Percentiles rank a stretch among this genome's conserved stretches.
These are phyloP conservation scores for Ophiocordyceps camponoti-rufipedis DNA, from an alignment of 2,329 filamentous ascomycete genomes.

Conservation along the genomic window DNA sequence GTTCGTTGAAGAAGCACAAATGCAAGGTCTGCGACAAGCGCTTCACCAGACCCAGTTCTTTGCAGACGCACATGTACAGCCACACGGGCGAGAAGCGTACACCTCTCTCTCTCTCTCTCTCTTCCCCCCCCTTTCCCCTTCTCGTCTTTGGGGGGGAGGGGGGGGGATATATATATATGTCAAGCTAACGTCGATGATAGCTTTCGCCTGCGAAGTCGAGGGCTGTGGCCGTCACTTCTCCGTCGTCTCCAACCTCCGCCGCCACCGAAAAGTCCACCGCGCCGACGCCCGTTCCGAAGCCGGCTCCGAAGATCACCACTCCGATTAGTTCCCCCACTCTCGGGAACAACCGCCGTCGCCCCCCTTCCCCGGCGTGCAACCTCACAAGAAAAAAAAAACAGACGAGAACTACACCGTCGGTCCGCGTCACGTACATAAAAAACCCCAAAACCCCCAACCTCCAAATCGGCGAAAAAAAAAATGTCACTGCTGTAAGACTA, in stretches of 20 bases:
- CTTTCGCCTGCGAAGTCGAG: constrained; percentile 85
- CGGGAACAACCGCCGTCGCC: too few species aligned
- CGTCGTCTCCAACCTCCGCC: constrained; percentile 84
- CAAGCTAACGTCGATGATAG: constrained; percentile 23
- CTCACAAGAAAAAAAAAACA: too few species aligned
- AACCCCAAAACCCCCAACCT: too few species aligned
- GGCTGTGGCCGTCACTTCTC: constrained; percentile 94
- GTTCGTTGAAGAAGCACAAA: constrained; percentile 98
- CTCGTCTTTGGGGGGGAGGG: too few species aligned
- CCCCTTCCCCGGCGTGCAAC: not conserved
- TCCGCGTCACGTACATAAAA: too few species aligned
- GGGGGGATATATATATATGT: too few species aligned
- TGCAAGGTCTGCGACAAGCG: constrained; percentile 98
- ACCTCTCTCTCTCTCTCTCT: too few species aligned
- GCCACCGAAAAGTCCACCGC: constrained; percentile 89
- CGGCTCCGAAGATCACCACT: constrained; percentile 44
- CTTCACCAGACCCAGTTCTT: constrained; percentile 81
- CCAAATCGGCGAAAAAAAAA: too few species aligned
- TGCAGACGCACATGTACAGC: constrained; percentile 97
- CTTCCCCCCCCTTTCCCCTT: too few species aligned
- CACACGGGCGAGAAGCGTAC: constrained; percentile 96
- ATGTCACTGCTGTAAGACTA: too few species aligned
- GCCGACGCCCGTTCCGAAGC: constrained; percentile 45
- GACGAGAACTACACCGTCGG: too few species aligned
- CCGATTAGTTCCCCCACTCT: constrained; percentile 22